phyloP scores from a whole-genome alignment of 805 yeast genomes.

The Ogataea pini region DNA sequence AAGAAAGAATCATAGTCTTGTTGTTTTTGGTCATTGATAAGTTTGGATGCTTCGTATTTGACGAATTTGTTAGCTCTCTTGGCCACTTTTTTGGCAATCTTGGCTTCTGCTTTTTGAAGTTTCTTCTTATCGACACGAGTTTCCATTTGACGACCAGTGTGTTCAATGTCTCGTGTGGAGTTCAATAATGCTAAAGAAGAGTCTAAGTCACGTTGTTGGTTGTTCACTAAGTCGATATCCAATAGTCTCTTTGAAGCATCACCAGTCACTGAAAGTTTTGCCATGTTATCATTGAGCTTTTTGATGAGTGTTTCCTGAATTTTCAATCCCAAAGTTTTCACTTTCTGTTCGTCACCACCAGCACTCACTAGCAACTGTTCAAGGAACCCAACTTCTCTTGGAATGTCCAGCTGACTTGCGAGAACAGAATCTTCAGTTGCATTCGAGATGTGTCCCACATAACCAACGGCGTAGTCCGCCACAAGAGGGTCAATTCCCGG shows the following conservation, averaged over 20 bases:
- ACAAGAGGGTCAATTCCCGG: slow-evolving; percentile 86
- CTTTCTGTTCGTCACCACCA: slow-evolving; percentile 69
- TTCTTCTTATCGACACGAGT: slow-evolving; percentile 95
- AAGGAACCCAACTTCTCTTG: slow-evolving; percentile 68
- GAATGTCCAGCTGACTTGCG: slow-evolving; percentile 68
- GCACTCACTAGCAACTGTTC: slow-evolving; percentile 70
- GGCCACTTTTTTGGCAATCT: slow-evolving; percentile 96
- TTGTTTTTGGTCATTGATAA: slow-evolving; percentile 61
- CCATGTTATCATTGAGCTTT: slow-evolving; percentile 64
- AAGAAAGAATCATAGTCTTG: slow-evolving; percentile 93
- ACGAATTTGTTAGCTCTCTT: slow-evolving; percentile 81
- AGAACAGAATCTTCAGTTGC: slow-evolving; percentile 81
- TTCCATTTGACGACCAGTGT: slow-evolving; percentile 88
- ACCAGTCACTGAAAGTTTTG: slow-evolving; percentile 76
- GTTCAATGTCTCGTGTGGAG: slow-evolving; percentile 83
- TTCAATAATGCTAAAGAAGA: slow-evolving; percentile 76
- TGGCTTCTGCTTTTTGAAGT: slow-evolving; percentile 94
- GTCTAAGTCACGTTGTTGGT: slow-evolving; percentile 70
- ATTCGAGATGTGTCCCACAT: slow-evolving; percentile 76
- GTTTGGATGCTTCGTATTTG: slow-evolving; percentile 90
- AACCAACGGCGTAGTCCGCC: slow-evolving; percentile 88
- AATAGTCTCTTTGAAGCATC: slow-evolving; percentile 86
- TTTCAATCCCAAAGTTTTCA: slow-evolving; percentile 47
- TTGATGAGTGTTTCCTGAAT: slow-evolving; percentile 50
- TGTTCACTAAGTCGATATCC: slow-evolving; percentile 71